Conservation (phyloP, 2,329 filamentous ascomycete genomes). For the Aspergillus sp. region DNA sequence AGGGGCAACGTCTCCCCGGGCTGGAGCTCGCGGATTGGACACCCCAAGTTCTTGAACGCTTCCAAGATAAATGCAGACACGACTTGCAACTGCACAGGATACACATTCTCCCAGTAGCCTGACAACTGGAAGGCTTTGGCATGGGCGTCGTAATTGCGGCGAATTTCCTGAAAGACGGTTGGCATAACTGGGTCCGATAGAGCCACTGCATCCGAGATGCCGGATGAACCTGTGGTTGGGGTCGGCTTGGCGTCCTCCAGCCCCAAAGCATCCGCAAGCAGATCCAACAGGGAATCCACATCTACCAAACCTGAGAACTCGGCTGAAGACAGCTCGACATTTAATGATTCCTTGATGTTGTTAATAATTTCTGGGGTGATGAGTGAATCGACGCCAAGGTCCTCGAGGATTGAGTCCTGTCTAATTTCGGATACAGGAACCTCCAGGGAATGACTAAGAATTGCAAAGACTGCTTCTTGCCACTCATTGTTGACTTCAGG, state of each 20-base stretch:
- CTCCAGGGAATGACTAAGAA: not conserved
- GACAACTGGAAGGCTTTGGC: not conserved
- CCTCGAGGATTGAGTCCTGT: not conserved
- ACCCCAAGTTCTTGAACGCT: not conserved
- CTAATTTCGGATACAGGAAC: not conserved
- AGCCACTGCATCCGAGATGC: not conserved
- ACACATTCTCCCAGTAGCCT: not conserved
- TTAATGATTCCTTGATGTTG: not conserved
- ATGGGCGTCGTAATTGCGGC: not conserved
- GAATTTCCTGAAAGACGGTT: not conserved
- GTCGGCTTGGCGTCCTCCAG: not conserved
- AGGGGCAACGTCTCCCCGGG: not conserved
- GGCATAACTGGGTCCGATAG: not conserved
- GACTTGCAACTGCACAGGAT: not conserved
- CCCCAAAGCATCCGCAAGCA: not conserved
- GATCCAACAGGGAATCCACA: not conserved
- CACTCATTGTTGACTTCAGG: not conserved
- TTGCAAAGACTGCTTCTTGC: not conserved
- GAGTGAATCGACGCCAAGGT: not conserved
- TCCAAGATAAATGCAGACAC: not conserved
- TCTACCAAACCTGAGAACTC: not conserved
- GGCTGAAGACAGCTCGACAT: not conserved
- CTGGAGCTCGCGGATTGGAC: not conserved
- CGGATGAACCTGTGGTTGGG: too few species aligned
- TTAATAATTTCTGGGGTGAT: not conserved